Evolutionary conservation across 2,329 filamentous ascomycete species (phyloP), one percentile per base, ranked within the genome.

Genomic region (Cladosporium sp.): DNA sequence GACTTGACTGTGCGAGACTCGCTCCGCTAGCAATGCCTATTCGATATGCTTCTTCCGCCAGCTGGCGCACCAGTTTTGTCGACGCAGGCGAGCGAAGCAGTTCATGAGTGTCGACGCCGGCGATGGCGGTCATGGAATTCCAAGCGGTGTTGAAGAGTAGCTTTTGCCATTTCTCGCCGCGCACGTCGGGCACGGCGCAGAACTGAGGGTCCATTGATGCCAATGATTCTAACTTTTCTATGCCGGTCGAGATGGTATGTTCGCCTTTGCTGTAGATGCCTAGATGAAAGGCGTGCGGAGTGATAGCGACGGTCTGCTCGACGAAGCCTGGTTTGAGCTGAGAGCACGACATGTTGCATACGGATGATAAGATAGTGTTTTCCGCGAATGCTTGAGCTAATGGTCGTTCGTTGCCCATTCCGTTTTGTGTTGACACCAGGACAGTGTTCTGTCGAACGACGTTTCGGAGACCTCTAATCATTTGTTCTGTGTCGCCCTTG

Each of bases 111-210:
- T 44, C 38, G 18, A 70, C 65, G 2, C 68, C 69, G 14, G 67
- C 68, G 4, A 72, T 61, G 5, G 70, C 70, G 3, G 69, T 65
- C 26, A 68, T 68, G 5, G 68, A 65, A 44, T 71, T 72, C 69
- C 69, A 71, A 5, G 71, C 69, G 8, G 67, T 64, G 32, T 73
- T 73, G 64, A 72, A 68, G 21, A 73, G 64, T 32, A 71, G 61
- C 41, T 73, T 73, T 15, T 66, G 67, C 71, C 71, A 73, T 18
- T 71, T 69, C 58, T 72, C 69, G 7, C 62, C 55, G 14, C 59
- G 59, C 26, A 67, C 68, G 36, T 69, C 67, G 18, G 58, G 32
- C 26, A 70, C 64, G 12, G 47, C 63, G 28, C 65, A 63, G 52
- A 73, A 73, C 15, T 65, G 60, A 15, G 55, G 24, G 8, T 73